phyloP scores from a whole-genome alignment of 345 rosid species.

The Nephelium lappaceum region DNA sequence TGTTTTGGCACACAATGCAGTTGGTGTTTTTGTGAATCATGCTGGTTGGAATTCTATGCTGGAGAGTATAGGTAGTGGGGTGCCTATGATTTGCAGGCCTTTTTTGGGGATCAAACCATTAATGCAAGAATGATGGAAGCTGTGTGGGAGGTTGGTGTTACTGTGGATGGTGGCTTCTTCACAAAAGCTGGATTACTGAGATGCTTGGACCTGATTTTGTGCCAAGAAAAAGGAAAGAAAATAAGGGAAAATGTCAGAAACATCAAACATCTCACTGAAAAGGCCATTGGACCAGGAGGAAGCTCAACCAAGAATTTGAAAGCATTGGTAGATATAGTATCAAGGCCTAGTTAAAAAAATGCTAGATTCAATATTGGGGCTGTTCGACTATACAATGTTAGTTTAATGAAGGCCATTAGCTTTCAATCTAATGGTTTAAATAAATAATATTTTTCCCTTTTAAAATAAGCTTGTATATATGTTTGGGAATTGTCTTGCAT shows the following conservation, averaged over 20 bases:
- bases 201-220: constrained; percentile 13
- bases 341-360: neutral
- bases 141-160: constrained; percentile 34
- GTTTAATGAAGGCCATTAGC: too few species aligned
- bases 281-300: constrained; percentile 26
- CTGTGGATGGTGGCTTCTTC: constrained; percentile 23
- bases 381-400: too few species aligned
- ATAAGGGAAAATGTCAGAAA: constrained; percentile 24
- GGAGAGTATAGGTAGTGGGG: constrained; percentile 40
- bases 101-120: constrained; percentile 43
- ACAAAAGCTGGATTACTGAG: constrained; percentile 20
- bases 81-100: constrained; percentile 48
- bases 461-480: too few species aligned
- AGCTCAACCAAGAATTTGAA: constrained; percentile 26
- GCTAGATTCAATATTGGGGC: too few species aligned
- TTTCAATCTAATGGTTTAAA: too few species aligned
- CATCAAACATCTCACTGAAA: constrained; percentile 11
- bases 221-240: constrained; percentile 22
- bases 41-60: constrained; percentile 43
- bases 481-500: too few species aligned
- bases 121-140: constrained; percentile 36
- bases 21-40: constrained; percentile 41
- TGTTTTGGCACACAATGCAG: constrained; percentile 26
- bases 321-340: neutral
- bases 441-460: too few species aligned